Evolutionary conservation across 495 filamentous ascomycete species (phyloP).

Genomic region (Penicillium canariense): DNA sequence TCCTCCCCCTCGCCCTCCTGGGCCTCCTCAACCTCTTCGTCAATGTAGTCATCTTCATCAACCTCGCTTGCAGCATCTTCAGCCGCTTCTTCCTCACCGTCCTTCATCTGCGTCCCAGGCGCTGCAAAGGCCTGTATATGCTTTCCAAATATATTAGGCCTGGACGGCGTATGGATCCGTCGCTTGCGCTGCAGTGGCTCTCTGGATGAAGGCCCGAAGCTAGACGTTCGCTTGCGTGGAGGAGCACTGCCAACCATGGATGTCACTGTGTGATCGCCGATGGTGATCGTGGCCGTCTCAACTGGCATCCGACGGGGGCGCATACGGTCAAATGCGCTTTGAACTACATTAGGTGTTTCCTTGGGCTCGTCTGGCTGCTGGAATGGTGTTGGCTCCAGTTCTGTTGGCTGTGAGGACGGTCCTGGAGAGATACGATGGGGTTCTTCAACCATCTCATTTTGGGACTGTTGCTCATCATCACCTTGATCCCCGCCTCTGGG

Average conservation of each 20-base stretch:
- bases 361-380: constrained; percentile 20
- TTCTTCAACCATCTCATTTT: background rate
- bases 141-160: constrained; percentile 57
- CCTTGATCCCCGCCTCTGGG: background rate
- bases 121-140: constrained; percentile 74
- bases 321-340: constrained; percentile 67
- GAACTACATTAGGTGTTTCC: constrained; percentile 49
- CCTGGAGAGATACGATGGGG: background rate
- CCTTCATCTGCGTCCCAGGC: constrained; percentile 50
- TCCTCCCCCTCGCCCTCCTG: constrained; percentile 18
- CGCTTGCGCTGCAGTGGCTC: constrained; percentile 27
- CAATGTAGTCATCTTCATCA: constrained; percentile 27
- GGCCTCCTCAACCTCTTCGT: constrained; percentile 20
- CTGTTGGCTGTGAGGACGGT: background rate
- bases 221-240: constrained; percentile 38
- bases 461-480: constrained; percentile 5
- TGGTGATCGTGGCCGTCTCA: constrained; percentile 86
- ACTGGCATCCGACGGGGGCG: constrained; percentile 59
- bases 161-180: constrained; percentile 42
- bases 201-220: constrained; percentile 13
- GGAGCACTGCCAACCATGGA: constrained; percentile 53
- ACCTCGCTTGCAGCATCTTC: constrained; percentile 30
- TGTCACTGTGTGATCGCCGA: constrained; percentile 75
- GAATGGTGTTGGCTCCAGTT: constrained; percentile 5
- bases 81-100: constrained; percentile 17